Evolutionary conservation across 176 grass and related monocot genomes (phyloP).

Genomic region (Rhynchospora breviuscula): DNA sequence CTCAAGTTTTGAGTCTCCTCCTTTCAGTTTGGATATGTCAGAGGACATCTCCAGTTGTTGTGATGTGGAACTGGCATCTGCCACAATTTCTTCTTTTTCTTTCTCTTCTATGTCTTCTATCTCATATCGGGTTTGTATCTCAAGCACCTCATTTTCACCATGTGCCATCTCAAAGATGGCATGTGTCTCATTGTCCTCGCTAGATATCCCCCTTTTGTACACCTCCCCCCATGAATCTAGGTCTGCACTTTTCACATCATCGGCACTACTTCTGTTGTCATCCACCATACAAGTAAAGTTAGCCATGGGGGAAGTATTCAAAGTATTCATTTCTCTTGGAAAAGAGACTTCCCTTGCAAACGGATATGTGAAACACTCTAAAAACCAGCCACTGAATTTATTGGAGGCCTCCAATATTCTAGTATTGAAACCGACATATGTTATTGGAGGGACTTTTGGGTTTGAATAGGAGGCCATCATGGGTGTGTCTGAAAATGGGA

Average conservation of each 20-base stretch:
- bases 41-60: not conserved
- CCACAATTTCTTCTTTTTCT: slow-evolving; percentile 1
- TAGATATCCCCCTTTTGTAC: not conserved
- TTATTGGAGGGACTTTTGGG: slow-evolving; percentile 44
- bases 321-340: slow-evolving; percentile 33
- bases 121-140: not conserved
- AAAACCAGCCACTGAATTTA: slow-evolving; percentile 52
- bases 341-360: slow-evolving; percentile 12
- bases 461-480: slow-evolving; percentile 35
- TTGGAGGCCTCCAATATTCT: slow-evolving; percentile 23
- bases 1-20: not conserved
- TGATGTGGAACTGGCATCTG: not conserved
- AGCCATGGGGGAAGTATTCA: slow-evolving; percentile 28
- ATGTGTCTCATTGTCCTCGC: slow-evolving; percentile 2
- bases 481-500: slow-evolving; percentile 33
- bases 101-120: slow-evolving; percentile 6
- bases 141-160: slow-evolving; percentile 25
- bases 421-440: slow-evolving; percentile 34
- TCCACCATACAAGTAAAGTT: slow-evolving; percentile 47
- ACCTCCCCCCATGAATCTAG: not conserved
- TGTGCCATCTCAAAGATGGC: slow-evolving; percentile 8
- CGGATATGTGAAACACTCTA: slow-evolving; percentile 33
- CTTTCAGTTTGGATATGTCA: not conserved
- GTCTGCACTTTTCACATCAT: slow-evolving; percentile 21
- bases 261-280: slow-evolving; percentile 31